phyloP scores from a whole-genome alignment of 371 early-diverging fungal species.

The Choanephora cucurbitarum region DNA sequence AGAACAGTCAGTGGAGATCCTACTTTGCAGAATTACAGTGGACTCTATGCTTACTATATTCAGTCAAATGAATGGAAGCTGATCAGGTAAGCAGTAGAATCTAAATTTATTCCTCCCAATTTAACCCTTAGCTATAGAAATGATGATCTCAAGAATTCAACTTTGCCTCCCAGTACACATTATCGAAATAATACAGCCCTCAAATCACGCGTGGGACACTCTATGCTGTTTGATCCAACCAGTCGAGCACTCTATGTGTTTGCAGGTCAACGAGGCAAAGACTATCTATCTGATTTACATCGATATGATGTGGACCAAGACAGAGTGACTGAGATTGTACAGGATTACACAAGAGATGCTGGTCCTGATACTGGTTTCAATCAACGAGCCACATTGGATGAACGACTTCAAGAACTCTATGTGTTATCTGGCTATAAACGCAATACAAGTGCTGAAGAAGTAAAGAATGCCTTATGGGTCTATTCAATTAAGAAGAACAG shows the following conservation, averaged over 20 bases:
- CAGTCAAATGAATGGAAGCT: slow-evolving; percentile 63
- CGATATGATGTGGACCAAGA: slow-evolving; percentile 82
- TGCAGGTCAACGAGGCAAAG: slow-evolving; percentile 85
- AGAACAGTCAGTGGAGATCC: slow-evolving; percentile 63
- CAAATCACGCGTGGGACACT: slow-evolving; percentile 84
- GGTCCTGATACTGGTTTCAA: slow-evolving; percentile 82
- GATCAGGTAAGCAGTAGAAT: slow-evolving; percentile 39
- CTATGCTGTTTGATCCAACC: slow-evolving; percentile 81
- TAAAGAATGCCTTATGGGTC: slow-evolving; percentile 70
- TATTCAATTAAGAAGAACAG: slow-evolving; percentile 60
- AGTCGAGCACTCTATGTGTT: slow-evolving; percentile 82
- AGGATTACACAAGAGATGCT: slow-evolving; percentile 71
- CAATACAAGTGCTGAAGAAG: slow-evolving; percentile 62
- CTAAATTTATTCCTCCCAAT: too few species aligned
- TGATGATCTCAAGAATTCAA: slow-evolving; percentile 12
- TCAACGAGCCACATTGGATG: slow-evolving; percentile 84
- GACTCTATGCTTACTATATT: slow-evolving; percentile 82
- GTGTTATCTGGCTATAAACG: slow-evolving; percentile 64
- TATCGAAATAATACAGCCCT: slow-evolving; percentile 35
- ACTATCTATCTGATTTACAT: slow-evolving; percentile 75
- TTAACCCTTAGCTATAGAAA: too few species aligned
- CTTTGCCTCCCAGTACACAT: not conserved
- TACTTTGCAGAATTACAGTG: slow-evolving; percentile 73
- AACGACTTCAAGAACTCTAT: slow-evolving; percentile 75
- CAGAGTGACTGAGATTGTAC: slow-evolving; percentile 68